These are phyloP conservation scores for Corchorus capsularis DNA, from an alignment of 345 rosid genomes.

Conservation along the genomic window DNA sequence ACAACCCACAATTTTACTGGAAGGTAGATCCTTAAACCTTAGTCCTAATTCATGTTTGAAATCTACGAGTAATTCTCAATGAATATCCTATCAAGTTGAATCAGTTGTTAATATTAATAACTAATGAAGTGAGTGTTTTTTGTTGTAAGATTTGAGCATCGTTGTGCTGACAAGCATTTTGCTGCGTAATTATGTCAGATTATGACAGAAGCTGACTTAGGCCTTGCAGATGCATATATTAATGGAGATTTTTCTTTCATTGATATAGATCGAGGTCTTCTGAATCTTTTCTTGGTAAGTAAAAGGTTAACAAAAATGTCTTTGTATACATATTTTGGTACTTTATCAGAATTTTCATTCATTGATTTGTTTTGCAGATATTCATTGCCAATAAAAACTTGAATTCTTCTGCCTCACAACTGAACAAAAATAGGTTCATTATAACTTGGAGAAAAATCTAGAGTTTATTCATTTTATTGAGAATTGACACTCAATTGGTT, in stretches of 20 bases:
- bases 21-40: slow-evolving; percentile 50
- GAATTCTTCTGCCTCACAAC: slow-evolving; percentile 34
- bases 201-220: slow-evolving; percentile 90
- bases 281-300: slow-evolving; percentile 69
- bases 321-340: too few relatives aligned
- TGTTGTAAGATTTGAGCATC: not conserved
- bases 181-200: slow-evolving; percentile 41
- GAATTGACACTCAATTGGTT: not conserved
- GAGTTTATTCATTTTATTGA: not conserved
- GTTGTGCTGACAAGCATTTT: slow-evolving; percentile 12
- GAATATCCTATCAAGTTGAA: not conserved
- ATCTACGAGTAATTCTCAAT: not conserved
- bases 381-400: slow-evolving; percentile 18
- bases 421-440: slow-evolving; percentile 60
- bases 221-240: slow-evolving; percentile 84
- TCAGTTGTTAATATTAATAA: not conserved
- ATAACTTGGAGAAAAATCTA: not conserved
- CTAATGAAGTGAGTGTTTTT: not conserved
- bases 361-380: slow-evolving; percentile 11
- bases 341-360: not conserved
- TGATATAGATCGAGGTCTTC: slow-evolving; percentile 73
- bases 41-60: not conserved
- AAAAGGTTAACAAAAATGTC: not conserved
- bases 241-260: slow-evolving; percentile 80
- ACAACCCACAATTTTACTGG: slow-evolving; percentile 89